These are phyloP conservation scores for Blastocystis sp. DNA, from an alignment of 352 stramenopile species.

Conservation along the genomic window DNA sequence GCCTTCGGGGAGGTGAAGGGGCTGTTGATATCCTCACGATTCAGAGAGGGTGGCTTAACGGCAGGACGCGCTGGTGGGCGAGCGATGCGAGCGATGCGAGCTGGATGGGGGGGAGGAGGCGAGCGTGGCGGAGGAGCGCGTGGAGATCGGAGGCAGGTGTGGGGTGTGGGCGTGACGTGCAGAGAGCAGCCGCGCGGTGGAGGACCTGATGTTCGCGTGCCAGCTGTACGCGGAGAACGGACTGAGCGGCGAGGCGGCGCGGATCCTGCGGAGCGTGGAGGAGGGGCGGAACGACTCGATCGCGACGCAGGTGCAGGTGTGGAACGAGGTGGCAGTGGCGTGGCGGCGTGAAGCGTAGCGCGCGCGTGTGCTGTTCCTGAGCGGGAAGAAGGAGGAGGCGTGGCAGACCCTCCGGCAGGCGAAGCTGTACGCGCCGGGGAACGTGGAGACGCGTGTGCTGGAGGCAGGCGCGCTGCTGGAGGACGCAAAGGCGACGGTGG, in stretches of 20 bases:
- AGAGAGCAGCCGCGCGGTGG: background rate
- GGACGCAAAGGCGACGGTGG: background rate
- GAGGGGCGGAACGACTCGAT: background rate
- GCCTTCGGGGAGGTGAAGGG: background rate
- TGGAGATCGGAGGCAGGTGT: background rate
- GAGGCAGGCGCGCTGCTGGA: background rate
- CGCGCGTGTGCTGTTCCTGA: background rate
- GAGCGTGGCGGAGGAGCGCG: background rate
- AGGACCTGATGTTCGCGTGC: slow-evolving; percentile 13
- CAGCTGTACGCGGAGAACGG: background rate
- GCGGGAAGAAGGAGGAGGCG: slow-evolving; percentile 20
- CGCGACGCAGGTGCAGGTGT: background rate
- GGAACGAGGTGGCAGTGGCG: background rate
- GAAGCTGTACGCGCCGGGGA: background rate
- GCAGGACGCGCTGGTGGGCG: background rate
- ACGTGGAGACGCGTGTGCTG: background rate
- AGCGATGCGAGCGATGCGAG: background rate
- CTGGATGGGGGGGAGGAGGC: background rate
- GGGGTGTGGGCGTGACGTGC: background rate
- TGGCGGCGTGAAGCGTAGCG: background rate
- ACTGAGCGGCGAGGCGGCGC: background rate
- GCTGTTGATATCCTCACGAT: background rate
- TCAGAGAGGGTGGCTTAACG: background rate
- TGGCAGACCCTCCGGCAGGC: background rate
- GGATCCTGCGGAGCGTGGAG: background rate